Base-by-base conservation (phyloP, 2,329 filamentous ascomycete species). In the Xylaria sp. region DNA sequence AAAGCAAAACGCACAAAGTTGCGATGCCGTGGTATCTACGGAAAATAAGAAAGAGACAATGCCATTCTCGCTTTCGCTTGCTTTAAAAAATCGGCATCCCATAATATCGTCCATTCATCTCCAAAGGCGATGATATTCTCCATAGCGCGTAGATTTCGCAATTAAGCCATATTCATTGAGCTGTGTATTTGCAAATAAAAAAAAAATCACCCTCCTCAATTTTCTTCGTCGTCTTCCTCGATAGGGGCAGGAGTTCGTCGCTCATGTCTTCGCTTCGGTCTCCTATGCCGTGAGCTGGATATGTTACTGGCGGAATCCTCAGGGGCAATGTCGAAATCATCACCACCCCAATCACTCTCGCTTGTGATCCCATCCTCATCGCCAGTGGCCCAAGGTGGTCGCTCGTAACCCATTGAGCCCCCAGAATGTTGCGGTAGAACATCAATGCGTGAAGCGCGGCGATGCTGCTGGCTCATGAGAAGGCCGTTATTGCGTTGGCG, bases 241-340 rank as follows among this genome's bases (percentile, higher is more conserved):
- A 93, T 92, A 5, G 89, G 87, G 16, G 91, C 91, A 1, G 92
- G 92, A 23, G 91, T 93, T 68, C 90, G 85, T 72, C 91, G 84
- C 80, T 93, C 90, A 71, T 86, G 88, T 74, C 89, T 86, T 76
- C 90, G 83, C 84, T 91, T 92, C 50, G 88, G 90, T 76, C 89
- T 84, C 73, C 90, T 85, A 75, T 91, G 85, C 73, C 91, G 81
- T 62, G 90, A 91, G 77, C 90, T 92, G 76, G 88, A 91, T 68
- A 95, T 92, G 77, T 94, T 94, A 80, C 92, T 94, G 27, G 92
- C 92, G 63, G 88, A 91, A 79, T 95, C 92, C 75, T 95, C 92
- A 0, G 92, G 92, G 73, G 90, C 90, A 58, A 95, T 83, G 74
- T 84, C 83, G 60, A 80, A 77, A 66, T 88, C 85, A 63, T 90